Conservation (phyloP, 2,329 filamentous ascomycete species). For the Rhexocercosporidium sp. region DNA sequence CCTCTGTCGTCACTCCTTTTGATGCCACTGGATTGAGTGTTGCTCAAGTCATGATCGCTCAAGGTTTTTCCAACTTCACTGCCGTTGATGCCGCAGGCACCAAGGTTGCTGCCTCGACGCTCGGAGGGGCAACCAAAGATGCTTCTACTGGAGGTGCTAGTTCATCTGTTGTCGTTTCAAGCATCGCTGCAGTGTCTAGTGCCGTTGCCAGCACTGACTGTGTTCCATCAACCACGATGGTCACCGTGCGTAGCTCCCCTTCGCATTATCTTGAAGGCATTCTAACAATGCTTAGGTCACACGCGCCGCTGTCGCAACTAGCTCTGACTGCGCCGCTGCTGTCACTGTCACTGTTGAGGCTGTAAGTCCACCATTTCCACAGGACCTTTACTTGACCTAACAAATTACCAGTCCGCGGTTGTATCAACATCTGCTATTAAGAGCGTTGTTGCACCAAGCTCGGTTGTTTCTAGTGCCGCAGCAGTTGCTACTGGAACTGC, state of each 20-base stretch:
- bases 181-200: conserved; percentile 8
- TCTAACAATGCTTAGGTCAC: background rate
- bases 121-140: conserved; percentile 43
- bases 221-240: conserved; percentile 4
- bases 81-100: conserved; percentile 45
- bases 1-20: conserved; percentile 59
- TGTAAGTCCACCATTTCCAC: background rate
- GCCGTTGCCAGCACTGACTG: conserved; percentile 4
- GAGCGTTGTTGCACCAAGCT: background rate
- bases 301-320: conserved; percentile 21
- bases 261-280: no score
- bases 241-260: conserved; percentile 5
- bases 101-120: conserved; percentile 43
- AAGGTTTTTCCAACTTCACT: conserved; percentile 69
- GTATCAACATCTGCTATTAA: conserved; percentile 9
- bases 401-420: conserved; percentile 10
- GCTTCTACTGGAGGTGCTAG: conserved; percentile 23
- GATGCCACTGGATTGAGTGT: conserved; percentile 66
- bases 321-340: background rate
- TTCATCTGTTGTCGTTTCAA: background rate
- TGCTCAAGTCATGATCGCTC: conserved; percentile 64
- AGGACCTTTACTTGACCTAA: background rate
- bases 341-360: conserved; percentile 3
- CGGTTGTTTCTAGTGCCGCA: conserved; percentile 14
- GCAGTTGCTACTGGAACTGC: conserved; percentile 23